phyloP scores from a whole-genome alignment of 208 protist genomes.

The Crithidia mellificae region DNA sequence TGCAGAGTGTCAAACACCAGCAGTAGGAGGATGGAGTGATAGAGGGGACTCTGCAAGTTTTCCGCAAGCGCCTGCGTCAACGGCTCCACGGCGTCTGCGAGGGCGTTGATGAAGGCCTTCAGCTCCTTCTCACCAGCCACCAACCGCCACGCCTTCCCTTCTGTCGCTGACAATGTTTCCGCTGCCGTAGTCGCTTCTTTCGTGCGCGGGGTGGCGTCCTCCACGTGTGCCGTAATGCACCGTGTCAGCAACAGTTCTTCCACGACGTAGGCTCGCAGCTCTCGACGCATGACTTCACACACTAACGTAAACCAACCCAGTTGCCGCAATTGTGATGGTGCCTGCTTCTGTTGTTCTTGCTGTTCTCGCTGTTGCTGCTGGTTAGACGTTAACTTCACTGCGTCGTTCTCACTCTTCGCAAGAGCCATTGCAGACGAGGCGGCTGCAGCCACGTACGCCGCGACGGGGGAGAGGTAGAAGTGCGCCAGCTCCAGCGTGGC shows the following conservation, averaged over 20 bases:
- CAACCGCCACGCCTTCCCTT: slow-evolving; percentile 6
- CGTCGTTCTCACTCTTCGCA: too few relatives aligned
- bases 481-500: slow-evolving; percentile 10
- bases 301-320: slow-evolving; percentile 37
- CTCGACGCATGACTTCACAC: slow-evolving; percentile 51
- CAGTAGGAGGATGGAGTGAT: slow-evolving; percentile 37
- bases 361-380: too few relatives aligned
- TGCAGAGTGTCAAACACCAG: slow-evolving; percentile 48
- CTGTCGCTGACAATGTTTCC: not conserved
- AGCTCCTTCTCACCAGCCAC: slow-evolving; percentile 12
- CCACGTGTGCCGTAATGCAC: not conserved
- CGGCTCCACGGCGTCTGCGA: slow-evolving; percentile 37
- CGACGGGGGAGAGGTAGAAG: slow-evolving; percentile 39
- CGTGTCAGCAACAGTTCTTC: slow-evolving; percentile 10
- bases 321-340: slow-evolving; percentile 7
- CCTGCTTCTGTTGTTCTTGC: slow-evolving; percentile 10
- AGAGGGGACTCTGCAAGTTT: slow-evolving; percentile 14
- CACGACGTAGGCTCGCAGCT: slow-evolving; percentile 33
- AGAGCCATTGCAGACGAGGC: not conserved
- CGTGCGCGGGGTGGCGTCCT: too few relatives aligned
- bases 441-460: slow-evolving; percentile 36
- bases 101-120: slow-evolving; percentile 42
- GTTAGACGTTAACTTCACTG: too few relatives aligned
- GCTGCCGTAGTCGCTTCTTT: too few relatives aligned
- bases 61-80: slow-evolving; percentile 36